Percentiles rank a stretch among this genome's conserved stretches.
phyloP scores from a whole-genome alignment of 75 land plant genomes.

The Picea sitchensis region DNA sequence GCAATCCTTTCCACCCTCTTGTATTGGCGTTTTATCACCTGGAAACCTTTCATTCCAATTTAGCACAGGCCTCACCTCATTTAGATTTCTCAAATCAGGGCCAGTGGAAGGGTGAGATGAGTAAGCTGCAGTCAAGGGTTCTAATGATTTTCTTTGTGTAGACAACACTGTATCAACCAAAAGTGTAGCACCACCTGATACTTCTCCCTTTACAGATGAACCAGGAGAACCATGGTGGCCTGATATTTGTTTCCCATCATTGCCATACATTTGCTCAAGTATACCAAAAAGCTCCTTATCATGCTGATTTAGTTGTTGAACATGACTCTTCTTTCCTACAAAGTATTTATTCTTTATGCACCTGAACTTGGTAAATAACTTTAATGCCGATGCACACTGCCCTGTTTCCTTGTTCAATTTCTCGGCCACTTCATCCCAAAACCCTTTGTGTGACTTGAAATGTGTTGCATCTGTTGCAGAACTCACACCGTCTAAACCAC shows the following conservation, averaged over 20 bases:
- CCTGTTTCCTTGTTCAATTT: neutral
- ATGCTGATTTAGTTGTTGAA: neutral
- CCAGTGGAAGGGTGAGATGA: neutral
- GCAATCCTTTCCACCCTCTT: neutral
- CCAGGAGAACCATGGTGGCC: neutral
- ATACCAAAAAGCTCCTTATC: neutral
- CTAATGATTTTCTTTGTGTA: neutral
- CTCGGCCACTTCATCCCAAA: neutral
- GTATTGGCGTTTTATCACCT: neutral
- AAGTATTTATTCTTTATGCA: neutral
- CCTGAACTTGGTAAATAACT: neutral
- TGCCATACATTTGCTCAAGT: neutral
- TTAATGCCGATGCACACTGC: neutral
- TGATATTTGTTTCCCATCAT: neutral
- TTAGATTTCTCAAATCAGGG: neutral
- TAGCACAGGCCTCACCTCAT: neutral
- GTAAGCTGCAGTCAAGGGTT: neutral
- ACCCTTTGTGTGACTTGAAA: neutral
- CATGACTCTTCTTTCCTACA: neutral
- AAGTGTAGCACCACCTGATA: neutral
- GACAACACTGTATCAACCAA: neutral
- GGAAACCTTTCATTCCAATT: neutral
- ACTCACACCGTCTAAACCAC: neutral
- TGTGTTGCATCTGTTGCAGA: slow-evolving; percentile 2
- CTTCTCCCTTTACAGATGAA: neutral